Percentiles rank a stretch among this genome's conserved stretches.
phyloP scores from a whole-genome alignment of 768 basidiomycete species.

The Suillus tomentosus region DNA sequence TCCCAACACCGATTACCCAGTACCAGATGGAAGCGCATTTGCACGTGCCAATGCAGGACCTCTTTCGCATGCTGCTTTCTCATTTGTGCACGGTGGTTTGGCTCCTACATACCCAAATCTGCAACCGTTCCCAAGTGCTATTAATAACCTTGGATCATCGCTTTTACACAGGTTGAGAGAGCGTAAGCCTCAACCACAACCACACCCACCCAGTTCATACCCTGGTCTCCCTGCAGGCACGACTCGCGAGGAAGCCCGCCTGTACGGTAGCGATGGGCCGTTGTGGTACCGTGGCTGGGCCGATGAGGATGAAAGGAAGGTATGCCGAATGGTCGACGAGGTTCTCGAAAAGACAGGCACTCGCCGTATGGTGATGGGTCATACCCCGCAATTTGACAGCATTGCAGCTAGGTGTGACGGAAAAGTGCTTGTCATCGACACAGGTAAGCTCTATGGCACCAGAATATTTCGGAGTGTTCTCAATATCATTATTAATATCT shows the following conservation, averaged over 20 bases:
- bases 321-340: constrained; percentile 70
- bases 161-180: constrained; percentile 72
- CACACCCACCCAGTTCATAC: constrained; percentile 80
- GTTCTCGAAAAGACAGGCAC: constrained; percentile 79
- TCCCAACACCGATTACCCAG: constrained; percentile 63
- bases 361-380: constrained; percentile 91
- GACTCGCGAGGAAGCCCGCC: constrained; percentile 62
- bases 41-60: constrained; percentile 41
- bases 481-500: constrained; percentile 8
- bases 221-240: constrained; percentile 68
- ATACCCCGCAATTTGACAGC: constrained; percentile 89
- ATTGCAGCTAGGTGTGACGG: constrained; percentile 87
- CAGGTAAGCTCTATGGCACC: constrained; percentile 50
- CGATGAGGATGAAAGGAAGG: constrained; percentile 62
- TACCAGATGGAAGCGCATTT: constrained; percentile 34
- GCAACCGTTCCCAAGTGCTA: constrained; percentile 78
- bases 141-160: constrained; percentile 73
- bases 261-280: constrained; percentile 82
- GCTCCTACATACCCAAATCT: constrained; percentile 74
- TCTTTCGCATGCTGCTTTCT: constrained; percentile 78
- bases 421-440: constrained; percentile 96
- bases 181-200: constrained; percentile 63
- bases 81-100: constrained; percentile 94
- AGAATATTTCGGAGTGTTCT: constrained; percentile 6
- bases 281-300: constrained; percentile 98